Base-by-base conservation (phyloP, 2,329 filamentous ascomycete genomes). In the Metarhizium rileyi region DNA sequence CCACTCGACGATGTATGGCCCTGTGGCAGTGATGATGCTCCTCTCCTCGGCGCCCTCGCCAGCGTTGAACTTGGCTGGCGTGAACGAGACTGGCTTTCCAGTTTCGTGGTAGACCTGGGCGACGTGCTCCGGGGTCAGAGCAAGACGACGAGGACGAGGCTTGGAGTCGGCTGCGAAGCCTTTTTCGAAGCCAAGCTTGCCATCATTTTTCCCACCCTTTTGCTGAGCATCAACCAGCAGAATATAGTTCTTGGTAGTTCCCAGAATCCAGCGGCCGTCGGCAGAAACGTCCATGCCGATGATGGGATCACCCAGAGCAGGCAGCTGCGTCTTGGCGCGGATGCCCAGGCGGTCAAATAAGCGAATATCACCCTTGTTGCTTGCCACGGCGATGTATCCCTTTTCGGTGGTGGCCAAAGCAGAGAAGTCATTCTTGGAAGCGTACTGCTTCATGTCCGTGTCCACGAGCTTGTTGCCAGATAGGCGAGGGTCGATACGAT, bases 41-140 rank as follows among this genome's bases (percentile, higher is more conserved):
- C 90, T 95, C 70, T 98, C 93, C 36, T 83, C 76, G 12, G 78
- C 72, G 44, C 88, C 86, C 55, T 87, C 77, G 55, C 90, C 90
- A 0, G 88, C 88, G 68, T 98, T 97, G 76, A 97, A 98, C 56
- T 86, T 88, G 46, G 93, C 93, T 0, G 87, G 82, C 0, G 91
- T 97, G 68, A 98, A 98, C 1, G 83, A 78, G 10, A 98, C 78
- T 0, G 87, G 83, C 52, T 84, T 83, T 59, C 89, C 87, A 2
- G 93, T 98, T 69, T 98, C 93, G 66, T 97, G 88, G 64, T 94
- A 88, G 74, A 98, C 96, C 64, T 98, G 93, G 0, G 93, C 93
- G 26, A 97, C 89, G 65, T 98, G 93, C 52, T 87, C 83, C 0
- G 93, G 93, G 6, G 86, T 90, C 35, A 98, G 77, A 12, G 85